Evolutionary conservation across 2,329 filamentous ascomycete genomes (phyloP).

Genomic region (Fusarium ramigenum): DNA sequence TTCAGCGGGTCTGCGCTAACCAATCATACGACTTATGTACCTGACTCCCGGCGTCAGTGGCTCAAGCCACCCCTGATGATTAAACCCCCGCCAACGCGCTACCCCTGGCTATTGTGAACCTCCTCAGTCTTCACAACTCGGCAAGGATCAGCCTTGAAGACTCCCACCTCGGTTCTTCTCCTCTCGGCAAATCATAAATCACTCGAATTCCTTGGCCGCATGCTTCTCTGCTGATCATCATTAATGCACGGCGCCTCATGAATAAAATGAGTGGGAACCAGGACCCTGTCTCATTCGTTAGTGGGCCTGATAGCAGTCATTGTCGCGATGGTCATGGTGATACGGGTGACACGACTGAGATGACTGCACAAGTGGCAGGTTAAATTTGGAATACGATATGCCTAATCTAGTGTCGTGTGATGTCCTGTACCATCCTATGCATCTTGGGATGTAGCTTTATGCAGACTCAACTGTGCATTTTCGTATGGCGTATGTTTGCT

Average conservation of each 20-base stretch:
- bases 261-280: slow-evolving; percentile 9
- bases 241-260: slow-evolving; percentile 25
- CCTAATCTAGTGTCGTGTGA: background rate
- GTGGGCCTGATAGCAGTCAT: background rate
- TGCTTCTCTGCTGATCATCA: slow-evolving; percentile 41
- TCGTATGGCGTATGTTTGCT: background rate
- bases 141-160: slow-evolving; percentile 7
- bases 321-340: background rate
- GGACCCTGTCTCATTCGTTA: slow-evolving; percentile 14
- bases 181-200: slow-evolving; percentile 18
- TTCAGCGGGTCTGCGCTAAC: slow-evolving; percentile 5
- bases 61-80: slow-evolving; percentile 17
- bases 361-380: slow-evolving; percentile 24
- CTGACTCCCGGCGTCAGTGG: slow-evolving; percentile 36
- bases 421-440: background rate
- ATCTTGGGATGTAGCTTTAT: background rate
- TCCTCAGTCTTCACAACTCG: slow-evolving; percentile 16
- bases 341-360: background rate
- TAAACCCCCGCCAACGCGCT: background rate
- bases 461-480: background rate
- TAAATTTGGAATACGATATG: slow-evolving; percentile 25
- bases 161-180: background rate
- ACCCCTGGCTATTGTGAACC: slow-evolving; percentile 22
- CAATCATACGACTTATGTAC: slow-evolving; percentile 39
- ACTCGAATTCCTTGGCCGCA: slow-evolving; percentile 14